Evolutionary conservation across 495 filamentous ascomycete species (phyloP).

Genomic region (Tuber calosporum): DNA sequence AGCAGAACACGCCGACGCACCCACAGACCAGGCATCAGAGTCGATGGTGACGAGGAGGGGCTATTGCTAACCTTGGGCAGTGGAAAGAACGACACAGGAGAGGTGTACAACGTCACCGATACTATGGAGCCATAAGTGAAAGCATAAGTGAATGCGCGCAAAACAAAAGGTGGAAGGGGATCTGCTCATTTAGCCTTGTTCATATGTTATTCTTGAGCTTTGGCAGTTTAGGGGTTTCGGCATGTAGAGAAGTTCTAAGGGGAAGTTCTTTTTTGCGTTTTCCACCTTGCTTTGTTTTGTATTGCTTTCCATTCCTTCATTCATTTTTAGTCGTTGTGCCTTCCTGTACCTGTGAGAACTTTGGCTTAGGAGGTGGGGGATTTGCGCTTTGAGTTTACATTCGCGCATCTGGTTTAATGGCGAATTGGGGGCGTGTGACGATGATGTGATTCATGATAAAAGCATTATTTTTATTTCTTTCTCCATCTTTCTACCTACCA

Average conservation of each 20-base stretch:
- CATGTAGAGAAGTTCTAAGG: background rate
- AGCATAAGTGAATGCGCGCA: background rate
- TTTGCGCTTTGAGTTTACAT: background rate
- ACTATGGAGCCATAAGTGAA: background rate
- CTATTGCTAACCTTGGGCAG: background rate
- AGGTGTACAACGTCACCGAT: background rate
- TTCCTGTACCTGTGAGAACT: background rate
- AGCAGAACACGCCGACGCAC: background rate
- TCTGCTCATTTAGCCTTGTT: background rate
- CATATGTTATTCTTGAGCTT: background rate
- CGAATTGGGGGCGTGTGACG: background rate
- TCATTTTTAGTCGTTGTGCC: background rate
- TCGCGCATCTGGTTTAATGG: conserved; percentile 3
- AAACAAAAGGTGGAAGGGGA: background rate
- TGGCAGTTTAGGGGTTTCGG: background rate
- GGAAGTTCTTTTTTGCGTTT: background rate
- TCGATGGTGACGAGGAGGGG: background rate
- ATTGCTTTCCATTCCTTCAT: background rate
- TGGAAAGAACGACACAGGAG: background rate
- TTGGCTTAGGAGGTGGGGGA: background rate
- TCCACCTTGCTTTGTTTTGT: background rate
- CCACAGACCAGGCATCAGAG: background rate
- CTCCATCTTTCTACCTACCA: background rate
- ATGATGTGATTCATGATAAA: conserved; percentile 3
- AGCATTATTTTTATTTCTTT: background rate